Conservation (phyloP, 768 basidiomycete genomes). For the Termitomyces sp. region DNA sequence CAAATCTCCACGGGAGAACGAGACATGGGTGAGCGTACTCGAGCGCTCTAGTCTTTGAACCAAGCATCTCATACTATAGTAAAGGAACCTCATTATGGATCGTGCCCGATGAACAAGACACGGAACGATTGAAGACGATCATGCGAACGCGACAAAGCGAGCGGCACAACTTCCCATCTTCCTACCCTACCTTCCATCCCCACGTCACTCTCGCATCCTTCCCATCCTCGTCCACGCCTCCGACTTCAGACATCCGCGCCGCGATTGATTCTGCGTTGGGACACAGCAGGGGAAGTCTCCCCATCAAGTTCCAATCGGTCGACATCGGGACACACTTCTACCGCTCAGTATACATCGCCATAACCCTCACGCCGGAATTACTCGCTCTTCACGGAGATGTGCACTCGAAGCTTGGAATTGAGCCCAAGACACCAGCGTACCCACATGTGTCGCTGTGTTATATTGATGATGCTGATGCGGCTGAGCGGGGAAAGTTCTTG, state of each 20-base stretch:
- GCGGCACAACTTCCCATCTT: slow-evolving; percentile 27
- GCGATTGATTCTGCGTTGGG: slow-evolving; percentile 26
- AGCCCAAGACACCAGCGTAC: slow-evolving; percentile 53
- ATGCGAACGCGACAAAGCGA: slow-evolving; percentile 38
- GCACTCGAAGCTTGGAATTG: slow-evolving; percentile 33
- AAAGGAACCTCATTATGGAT: slow-evolving; percentile 71
- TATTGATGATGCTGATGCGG: slow-evolving; percentile 63
- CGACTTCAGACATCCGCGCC: slow-evolving; percentile 34
- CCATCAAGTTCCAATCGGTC: slow-evolving; percentile 51
- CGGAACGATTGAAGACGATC: slow-evolving; percentile 40
- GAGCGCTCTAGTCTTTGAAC: not conserved
- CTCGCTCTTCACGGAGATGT: slow-evolving; percentile 47
- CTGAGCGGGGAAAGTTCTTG: slow-evolving; percentile 50
- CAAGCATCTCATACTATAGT: not conserved
- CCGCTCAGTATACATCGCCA: slow-evolving; percentile 64
- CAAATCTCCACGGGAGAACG: not conserved
- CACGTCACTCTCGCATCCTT: slow-evolving; percentile 68
- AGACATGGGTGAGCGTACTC: slow-evolving; percentile 15
- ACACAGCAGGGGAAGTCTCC: slow-evolving; percentile 35
- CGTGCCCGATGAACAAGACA: slow-evolving; percentile 50
- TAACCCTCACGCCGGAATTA: slow-evolving; percentile 46
- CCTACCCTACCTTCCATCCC: slow-evolving; percentile 63
- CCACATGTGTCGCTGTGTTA: slow-evolving; percentile 79
- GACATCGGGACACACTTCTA: slow-evolving; percentile 63
- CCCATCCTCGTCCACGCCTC: slow-evolving; percentile 26